Evolutionary conservation across 2,329 filamentous ascomycete genomes (phyloP).

Genomic region (Sporothrix mexicana): DNA sequence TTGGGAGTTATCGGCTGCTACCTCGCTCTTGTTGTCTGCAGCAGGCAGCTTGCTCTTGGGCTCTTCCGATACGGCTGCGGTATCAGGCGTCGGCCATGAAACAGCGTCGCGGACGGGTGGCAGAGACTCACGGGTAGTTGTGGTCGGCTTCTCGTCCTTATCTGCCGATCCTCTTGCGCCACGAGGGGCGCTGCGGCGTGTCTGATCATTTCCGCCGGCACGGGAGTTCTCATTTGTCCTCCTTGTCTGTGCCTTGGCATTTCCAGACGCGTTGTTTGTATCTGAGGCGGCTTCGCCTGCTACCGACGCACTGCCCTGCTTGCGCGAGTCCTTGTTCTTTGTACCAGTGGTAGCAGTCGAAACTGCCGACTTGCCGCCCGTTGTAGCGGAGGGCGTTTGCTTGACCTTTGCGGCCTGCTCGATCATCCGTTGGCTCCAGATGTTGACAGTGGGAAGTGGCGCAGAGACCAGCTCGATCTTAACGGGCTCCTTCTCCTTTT

Average conservation of each 20-base stretch:
- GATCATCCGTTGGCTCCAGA: slow-evolving; percentile 83
- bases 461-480: slow-evolving; percentile 77
- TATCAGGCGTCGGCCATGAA: slow-evolving; percentile 91
- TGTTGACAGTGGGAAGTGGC: slow-evolving; percentile 80
- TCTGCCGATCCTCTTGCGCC: slow-evolving; percentile 52
- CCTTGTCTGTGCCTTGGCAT: slow-evolving; percentile 48
- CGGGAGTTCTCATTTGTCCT: slow-evolving; percentile 52
- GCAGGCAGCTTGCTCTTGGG: slow-evolving; percentile 69
- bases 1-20: slow-evolving; percentile 63
- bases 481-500: slow-evolving; percentile 64
- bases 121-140: slow-evolving; percentile 43
- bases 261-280: slow-evolving; percentile 47
- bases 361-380: slow-evolving; percentile 6
- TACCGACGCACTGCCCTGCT: slow-evolving; percentile 25
- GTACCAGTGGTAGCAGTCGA: not conserved
- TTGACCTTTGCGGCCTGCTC: slow-evolving; percentile 63
- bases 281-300: slow-evolving; percentile 13
- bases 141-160: slow-evolving; percentile 48
- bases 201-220: slow-evolving; percentile 46
- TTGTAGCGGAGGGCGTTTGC: slow-evolving; percentile 33
- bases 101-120: slow-evolving; percentile 77
- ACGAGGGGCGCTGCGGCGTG: slow-evolving; percentile 51
- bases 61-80: slow-evolving; percentile 69
- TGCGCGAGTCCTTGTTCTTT: slow-evolving; percentile 38
- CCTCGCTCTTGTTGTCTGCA: slow-evolving; percentile 56